Base-by-base conservation (phyloP, 495 filamentous ascomycete species). In the Tuber melanosporum region DNA sequence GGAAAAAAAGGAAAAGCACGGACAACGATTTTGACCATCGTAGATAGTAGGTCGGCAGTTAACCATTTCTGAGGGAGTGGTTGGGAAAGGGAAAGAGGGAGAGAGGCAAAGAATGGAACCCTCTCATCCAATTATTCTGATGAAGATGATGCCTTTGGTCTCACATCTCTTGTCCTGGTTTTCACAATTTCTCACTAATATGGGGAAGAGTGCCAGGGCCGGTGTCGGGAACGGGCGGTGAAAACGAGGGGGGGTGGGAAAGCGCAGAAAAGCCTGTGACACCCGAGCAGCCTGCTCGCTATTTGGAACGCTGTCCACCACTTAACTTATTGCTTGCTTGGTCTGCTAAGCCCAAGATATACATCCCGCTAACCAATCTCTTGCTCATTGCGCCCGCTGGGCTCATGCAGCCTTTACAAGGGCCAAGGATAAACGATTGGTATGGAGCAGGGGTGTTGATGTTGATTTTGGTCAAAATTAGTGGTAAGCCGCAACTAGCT, bases 31-130 rank as follows among this genome's bases (percentile, higher is more conserved):
- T 36, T 4, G 57, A 36, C 26, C 26, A 66, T 66, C 77, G 77
- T 76, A 80, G 78, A 66, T 80, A 74, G 76, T 80, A 72, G 77
- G 71, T 80, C 78, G 78, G 78, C 78, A 80, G 78, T 80, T 80
- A 77, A 74, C 42, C 62, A 76, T 71, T 66, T 76, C 71, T 79
- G 66, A 66, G 78, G 71, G 72, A 74, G 66, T 72, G 79, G 78
- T 76, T 76, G 57, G 57, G 57, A 32, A 19, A 66, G 57, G 57
- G 45, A 80, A 76, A 70, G 76, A 70, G 75, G 52, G 73, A 80
- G 78, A 73, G 78, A 73, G 71, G 71, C 79, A 73, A 76, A 72
- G 69, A 73, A 69, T 72, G 76, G 73, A 79, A 77, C 73, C 78
- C 46, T 80, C 70, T 66, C 57, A 1, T 66, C 57, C 26, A 36